A percentile compares a stretch with the other conserved stretches of the same genome.
phyloP scores from a whole-genome alignment of 306 rosid species.

The Begonia masoniana region DNA sequence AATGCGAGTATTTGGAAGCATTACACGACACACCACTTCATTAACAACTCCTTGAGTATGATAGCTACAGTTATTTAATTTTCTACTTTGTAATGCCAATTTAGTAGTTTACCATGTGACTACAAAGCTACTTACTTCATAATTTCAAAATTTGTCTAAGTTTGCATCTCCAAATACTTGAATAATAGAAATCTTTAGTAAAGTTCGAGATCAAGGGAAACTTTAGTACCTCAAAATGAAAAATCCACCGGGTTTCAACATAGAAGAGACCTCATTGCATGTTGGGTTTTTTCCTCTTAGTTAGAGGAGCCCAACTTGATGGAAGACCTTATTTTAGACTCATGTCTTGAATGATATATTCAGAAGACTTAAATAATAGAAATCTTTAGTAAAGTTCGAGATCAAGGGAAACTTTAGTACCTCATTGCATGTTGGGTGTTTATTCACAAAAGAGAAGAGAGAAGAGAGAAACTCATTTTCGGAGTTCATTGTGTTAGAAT shows the following conservation, averaged over 20 bases:
- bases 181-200: background rate
- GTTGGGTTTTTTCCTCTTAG: no score
- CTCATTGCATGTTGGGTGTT: no score
- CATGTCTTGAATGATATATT: no score
- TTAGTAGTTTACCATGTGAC: no score
- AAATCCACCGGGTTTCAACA: constrained; percentile 80
- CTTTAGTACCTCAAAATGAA: constrained; percentile 62
- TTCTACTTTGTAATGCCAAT: no score
- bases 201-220: constrained; percentile 1
- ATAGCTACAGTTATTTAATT: no score
- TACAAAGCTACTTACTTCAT: background rate
- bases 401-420: constrained; percentile 14
- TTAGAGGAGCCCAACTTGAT: no score
- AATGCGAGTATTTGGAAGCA: background rate
- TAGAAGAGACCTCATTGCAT: constrained; percentile 58
- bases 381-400: background rate
- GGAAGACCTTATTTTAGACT: no score
- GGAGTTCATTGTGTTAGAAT: no score
- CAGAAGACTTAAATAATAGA: background rate
- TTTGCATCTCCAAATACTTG: background rate
- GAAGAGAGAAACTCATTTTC: no score
- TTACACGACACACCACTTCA: background rate
- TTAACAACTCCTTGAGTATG: no score
- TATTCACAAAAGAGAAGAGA: no score
- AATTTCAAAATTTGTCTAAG: background rate